Percentiles rank a stretch among this genome's conserved stretches.
phyloP scores from a whole-genome alignment of 1,139 yeast genomes.

The Debaryomycetaceae sp. region DNA sequence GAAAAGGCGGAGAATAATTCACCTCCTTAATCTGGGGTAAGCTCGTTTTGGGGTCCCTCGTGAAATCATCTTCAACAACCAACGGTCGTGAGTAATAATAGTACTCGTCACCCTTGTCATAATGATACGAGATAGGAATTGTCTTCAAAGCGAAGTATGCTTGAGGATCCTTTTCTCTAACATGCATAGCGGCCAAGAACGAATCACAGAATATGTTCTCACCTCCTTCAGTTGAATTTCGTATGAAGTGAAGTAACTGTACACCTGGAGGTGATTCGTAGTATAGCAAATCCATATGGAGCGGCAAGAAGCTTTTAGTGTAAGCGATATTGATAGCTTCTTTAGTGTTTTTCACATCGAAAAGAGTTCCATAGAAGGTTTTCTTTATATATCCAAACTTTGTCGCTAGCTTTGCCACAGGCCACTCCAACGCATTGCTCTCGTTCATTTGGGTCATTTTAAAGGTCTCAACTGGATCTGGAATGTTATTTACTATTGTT shows the following conservation, averaged over 20 bases:
- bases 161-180: conserved; percentile 52
- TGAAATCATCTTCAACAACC: conserved; percentile 52
- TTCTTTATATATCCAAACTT: conserved; percentile 67
- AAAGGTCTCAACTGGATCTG: conserved; percentile 24
- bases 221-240: conserved; percentile 65
- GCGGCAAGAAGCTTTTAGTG: conserved; percentile 62
- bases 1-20: conserved; percentile 83
- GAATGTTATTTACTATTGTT: conserved; percentile 52
- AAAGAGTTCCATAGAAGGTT: conserved; percentile 72
- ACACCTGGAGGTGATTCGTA: conserved; percentile 85
- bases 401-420: conserved; percentile 48
- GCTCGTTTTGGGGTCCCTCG: conserved; percentile 22
- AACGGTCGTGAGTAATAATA: conserved; percentile 66
- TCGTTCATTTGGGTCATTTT: conserved; percentile 19
- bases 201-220: conserved; percentile 76
- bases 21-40: conserved; percentile 50
- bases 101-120: conserved; percentile 59
- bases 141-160: conserved; percentile 62
- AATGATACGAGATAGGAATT: conserved; percentile 70
- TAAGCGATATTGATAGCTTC: conserved; percentile 74
- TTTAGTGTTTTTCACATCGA: conserved; percentile 60
- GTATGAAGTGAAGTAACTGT: conserved; percentile 65
- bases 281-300: conserved; percentile 78
- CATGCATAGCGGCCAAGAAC: conserved; percentile 59
- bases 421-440: conserved; percentile 34